Base-by-base conservation (phyloP, 805 yeast species). In the Cyberlindnera petersonii region DNA sequence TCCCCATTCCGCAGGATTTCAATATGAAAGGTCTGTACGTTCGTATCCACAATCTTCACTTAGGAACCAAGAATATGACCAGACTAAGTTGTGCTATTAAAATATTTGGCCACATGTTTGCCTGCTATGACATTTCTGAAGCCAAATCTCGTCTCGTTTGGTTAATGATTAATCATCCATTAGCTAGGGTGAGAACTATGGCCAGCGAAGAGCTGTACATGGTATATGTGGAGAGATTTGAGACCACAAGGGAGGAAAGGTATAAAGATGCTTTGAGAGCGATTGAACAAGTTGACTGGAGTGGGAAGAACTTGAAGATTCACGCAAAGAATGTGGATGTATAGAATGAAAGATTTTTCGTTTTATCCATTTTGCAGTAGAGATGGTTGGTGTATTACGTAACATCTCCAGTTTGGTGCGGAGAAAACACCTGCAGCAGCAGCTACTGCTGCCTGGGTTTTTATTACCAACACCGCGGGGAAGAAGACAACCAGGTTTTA, bases 21-120 rank as follows among this genome's bases (percentile, higher is more conserved):
- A 52, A 52, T 24, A 49, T 58, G 15, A 50, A 62, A 26, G 59
- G 65, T 1, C 54, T 79, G 5, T 74, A 64, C 31, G 64, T 74
- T 2, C 60, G 77, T 22, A 58, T 74, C 5, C 77, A 69, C 61
- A 82, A 82, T 51, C 55, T 77, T 24, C 82, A 79, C 38, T 59
- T 82, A 24, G 71, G 71, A 41, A 72, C 77, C 1, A 53, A 65
- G 5, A 68, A 66, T 35, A 31, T 63, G 7, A 40, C 57, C 0
- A 55, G 78, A 29, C 44, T 77, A 1, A 48, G 56, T 1, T 48
- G 64, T 11, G 69, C 72, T 0, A 52, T 78, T 5, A 59, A 64
- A 35, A 44, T 77, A 0, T 71, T 80, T 45, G 70, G 68, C 6
- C 60, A 61, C 30, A 39, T 79, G 23, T 50, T 60, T 4, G 31